These are phyloP conservation scores for Rhizopus sp. DNA, from an alignment of 371 early-diverging fungal species.

Conservation along the genomic window DNA sequence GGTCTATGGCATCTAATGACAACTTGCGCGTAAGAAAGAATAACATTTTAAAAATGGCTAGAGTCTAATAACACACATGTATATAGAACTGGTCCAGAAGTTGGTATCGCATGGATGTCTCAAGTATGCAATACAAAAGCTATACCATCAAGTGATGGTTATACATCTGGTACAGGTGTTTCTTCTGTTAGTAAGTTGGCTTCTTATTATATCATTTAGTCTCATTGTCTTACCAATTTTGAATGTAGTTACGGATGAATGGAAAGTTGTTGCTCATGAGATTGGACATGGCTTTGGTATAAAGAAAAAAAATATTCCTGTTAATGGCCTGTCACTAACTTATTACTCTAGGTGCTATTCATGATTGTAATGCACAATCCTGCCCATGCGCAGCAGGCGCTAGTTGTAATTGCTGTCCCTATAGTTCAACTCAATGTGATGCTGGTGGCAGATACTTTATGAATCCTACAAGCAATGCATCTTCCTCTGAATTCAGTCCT, in stretches of 20 bases:
- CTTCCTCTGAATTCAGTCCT: slow-evolving; percentile 75
- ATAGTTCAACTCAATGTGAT: slow-evolving; percentile 72
- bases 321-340: background rate
- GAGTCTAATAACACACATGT: background rate
- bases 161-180: slow-evolving; percentile 86
- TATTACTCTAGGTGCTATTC: slow-evolving; percentile 52
- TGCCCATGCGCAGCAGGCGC: slow-evolving; percentile 59
- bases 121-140: slow-evolving; percentile 68
- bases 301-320: background rate
- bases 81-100: slow-evolving; percentile 75
- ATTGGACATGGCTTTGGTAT: slow-evolving; percentile 90
- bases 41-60: background rate
- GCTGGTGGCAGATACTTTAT: slow-evolving; percentile 80
- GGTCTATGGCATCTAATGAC: slow-evolving; percentile 97
- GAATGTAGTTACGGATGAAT: slow-evolving; percentile 72
- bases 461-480: slow-evolving; percentile 84
- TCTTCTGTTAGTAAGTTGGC: slow-evolving; percentile 67
- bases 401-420: slow-evolving; percentile 72
- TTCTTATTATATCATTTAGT: background rate
- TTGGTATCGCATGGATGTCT: slow-evolving; percentile 94
- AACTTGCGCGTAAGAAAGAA: slow-evolving; percentile 64
- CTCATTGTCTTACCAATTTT: slow-evolving; percentile 1
- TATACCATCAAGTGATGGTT: slow-evolving; percentile 24
- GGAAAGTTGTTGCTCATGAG: slow-evolving; percentile 96
- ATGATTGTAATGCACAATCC: slow-evolving; percentile 65